These are phyloP conservation scores for Ceratocystis variospora DNA, from an alignment of 2,329 filamentous ascomycete species.

Conservation along the genomic window DNA sequence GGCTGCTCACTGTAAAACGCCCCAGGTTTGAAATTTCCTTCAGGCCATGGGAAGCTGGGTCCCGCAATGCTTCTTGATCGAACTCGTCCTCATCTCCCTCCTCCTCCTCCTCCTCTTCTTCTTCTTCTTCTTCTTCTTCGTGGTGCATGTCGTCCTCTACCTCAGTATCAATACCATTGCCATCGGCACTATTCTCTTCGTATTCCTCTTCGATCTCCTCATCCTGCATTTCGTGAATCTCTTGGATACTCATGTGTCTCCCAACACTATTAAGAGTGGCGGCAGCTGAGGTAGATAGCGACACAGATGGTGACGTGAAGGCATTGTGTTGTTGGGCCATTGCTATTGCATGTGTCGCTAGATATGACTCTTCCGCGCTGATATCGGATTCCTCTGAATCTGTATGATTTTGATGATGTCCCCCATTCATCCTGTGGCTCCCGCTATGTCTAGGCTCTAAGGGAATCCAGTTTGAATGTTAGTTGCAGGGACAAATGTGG, in stretches of 20 bases:
- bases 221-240: conserved; percentile 19
- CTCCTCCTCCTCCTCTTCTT: conserved; percentile 23
- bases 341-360: conserved; percentile 11
- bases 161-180: conserved; percentile 21
- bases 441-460: not conserved
- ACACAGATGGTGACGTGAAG: conserved; percentile 11
- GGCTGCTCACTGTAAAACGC: conserved; percentile 68
- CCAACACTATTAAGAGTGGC: conserved; percentile 6
- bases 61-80: conserved; percentile 32
- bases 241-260: conserved; percentile 8
- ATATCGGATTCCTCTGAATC: conserved; percentile 11
- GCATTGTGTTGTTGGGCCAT: conserved; percentile 8
- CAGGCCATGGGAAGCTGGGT: conserved; percentile 43
- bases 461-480: not conserved
- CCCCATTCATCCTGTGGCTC: not conserved
- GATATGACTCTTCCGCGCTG: conserved; percentile 12
- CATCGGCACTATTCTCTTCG: conserved; percentile 21
- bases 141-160: conserved; percentile 20
- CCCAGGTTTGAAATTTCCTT: conserved; percentile 78
- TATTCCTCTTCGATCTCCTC: conserved; percentile 22
- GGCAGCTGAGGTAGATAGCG: not conserved
- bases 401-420: not conserved
- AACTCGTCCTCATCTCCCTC: conserved; percentile 24
- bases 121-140: conserved; percentile 24
- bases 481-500: not conserved